Base-by-base conservation (phyloP, 352 stramenopile species). In the Globisporangium ultimum region DNA sequence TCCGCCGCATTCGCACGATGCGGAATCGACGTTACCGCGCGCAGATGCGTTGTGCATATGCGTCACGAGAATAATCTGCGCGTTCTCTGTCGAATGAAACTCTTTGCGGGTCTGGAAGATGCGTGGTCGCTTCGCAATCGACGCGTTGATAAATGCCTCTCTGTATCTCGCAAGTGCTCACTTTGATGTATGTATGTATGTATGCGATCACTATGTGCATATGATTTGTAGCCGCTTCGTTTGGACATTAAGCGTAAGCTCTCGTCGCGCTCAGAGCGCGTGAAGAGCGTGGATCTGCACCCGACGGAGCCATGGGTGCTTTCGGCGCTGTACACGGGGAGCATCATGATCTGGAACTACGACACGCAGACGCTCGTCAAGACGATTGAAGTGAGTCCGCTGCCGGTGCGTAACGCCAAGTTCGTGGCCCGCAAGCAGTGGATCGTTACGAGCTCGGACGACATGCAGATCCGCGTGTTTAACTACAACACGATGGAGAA, bases 401-500 rank as follows among this genome's bases (percentile, higher is more conserved):
- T 98, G 11, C 97, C 97, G 2, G 94, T 99, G 15, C 91, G 97
- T 34, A 89, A 89, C 51, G 84, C 80, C 72, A 89, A 89, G 70
- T 99, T 99, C 70, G 89, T 99, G 55, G 89, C 91, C 36, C 89
- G 96, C 20, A 99, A 99, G 72, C 95, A 98, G 75, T 99, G 96
- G 96, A 96, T 99, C 75, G 68, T 99, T 15, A 88, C 93, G 36
- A 93, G 82, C 40, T 95, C 80, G 36, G 97, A 99, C 73, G 97
- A 99, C 70, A 98, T 99, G 93, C 80, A 97, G 62, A 68, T 99
- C 50, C 88, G 97, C 46, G 89, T 99, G 20, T 99, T 98, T 81
- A 99, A 99, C 78, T 99, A 99, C 87, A 99, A 99, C 71, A 99
- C 97, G 38, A 98, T 98, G 87, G 97, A 99, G 70, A 99, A 99